Evolutionary conservation across 441 rosid species (phyloP).

Genomic region (Viola pubescens): DNA sequence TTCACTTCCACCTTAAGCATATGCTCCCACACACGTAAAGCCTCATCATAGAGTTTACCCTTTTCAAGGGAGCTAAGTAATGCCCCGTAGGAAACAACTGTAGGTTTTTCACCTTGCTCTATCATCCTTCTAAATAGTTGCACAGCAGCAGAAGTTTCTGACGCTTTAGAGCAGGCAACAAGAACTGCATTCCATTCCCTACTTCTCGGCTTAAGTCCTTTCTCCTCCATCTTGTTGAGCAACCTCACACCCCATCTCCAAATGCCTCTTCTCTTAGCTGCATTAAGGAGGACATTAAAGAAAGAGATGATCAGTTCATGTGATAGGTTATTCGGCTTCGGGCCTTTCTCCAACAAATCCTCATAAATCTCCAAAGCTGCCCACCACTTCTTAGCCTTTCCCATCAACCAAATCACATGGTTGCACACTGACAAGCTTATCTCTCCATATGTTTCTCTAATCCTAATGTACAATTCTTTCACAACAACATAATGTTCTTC

Average conservation of each 20-base stretch:
- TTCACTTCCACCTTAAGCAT: constrained; percentile 66
- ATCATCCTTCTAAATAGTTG: constrained; percentile 77
- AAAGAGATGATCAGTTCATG: constrained; percentile 62
- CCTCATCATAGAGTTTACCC: constrained; percentile 68
- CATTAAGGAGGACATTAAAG: constrained; percentile 58
- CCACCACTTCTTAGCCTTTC: constrained; percentile 93
- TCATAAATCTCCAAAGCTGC: constrained; percentile 87
- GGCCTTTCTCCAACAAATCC: constrained; percentile 75
- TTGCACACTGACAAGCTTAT: constrained; percentile 79
- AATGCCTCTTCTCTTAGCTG: constrained; percentile 68
- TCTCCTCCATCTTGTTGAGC: constrained; percentile 78
- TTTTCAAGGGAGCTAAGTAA: constrained; percentile 82
- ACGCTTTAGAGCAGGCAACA: constrained; percentile 78
- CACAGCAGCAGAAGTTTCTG: constrained; percentile 62
- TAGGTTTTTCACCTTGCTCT: constrained; percentile 76
- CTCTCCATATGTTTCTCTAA: constrained; percentile 47
- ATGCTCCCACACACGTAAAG: constrained; percentile 77
- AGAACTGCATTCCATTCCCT: constrained; percentile 82
- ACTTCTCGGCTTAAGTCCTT: constrained; percentile 67
- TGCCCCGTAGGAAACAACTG: constrained; percentile 68
- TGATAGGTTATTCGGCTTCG: constrained; percentile 70
- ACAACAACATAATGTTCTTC: constrained; percentile 62
- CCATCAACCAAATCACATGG: constrained; percentile 89
- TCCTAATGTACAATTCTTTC: constrained; percentile 61
- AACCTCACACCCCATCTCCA: constrained; percentile 83